Percentiles rank a stretch among this genome's conserved stretches.
phyloP scores from a whole-genome alignment of 257 asterid genomes.

The Gardenia jasminoides region DNA sequence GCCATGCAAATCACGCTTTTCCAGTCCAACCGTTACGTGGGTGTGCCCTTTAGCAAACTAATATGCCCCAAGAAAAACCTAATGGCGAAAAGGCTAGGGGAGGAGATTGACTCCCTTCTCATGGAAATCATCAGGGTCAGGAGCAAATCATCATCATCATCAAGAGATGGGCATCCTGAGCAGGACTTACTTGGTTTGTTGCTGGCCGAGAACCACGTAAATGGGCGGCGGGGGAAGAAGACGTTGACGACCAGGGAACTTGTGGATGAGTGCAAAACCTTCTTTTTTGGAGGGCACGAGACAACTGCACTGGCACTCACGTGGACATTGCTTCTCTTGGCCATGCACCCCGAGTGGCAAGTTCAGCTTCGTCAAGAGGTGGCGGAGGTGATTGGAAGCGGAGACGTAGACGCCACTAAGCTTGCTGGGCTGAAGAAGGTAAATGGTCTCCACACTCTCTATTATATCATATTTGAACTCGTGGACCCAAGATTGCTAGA shows the following conservation, averaged over 20 bases:
- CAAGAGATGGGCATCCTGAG: background rate
- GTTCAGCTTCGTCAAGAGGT: constrained; percentile 64
- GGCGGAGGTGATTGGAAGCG: constrained; percentile 48
- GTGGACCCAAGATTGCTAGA: too few species aligned
- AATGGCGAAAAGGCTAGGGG: constrained; percentile 58
- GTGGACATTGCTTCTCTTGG: constrained; percentile 75
- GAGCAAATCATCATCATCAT: constrained; percentile 9
- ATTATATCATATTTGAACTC: background rate
- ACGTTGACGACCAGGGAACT: constrained; percentile 52
- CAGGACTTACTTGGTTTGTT: constrained; percentile 64
- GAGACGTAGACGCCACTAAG: constrained; percentile 45
- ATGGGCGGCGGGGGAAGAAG: constrained; percentile 34
- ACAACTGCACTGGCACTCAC: constrained; percentile 82
- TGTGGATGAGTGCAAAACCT: constrained; percentile 92
- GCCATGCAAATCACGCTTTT: constrained; percentile 72
- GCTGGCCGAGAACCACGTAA: constrained; percentile 38
- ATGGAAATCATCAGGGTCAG: constrained; percentile 42
- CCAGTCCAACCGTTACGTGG: constrained; percentile 68
- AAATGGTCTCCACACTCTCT: constrained; percentile 13
- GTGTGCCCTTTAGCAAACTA: constrained; percentile 70
- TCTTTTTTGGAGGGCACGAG: constrained; percentile 90
- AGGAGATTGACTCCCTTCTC: constrained; percentile 62
- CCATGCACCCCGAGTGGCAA: constrained; percentile 74
- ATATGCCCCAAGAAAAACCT: constrained; percentile 48
- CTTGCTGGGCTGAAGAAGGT: constrained; percentile 79